These are phyloP conservation scores for Biscogniauxia marginata DNA, from an alignment of 2,329 filamentous ascomycete species.

Conservation along the genomic window DNA sequence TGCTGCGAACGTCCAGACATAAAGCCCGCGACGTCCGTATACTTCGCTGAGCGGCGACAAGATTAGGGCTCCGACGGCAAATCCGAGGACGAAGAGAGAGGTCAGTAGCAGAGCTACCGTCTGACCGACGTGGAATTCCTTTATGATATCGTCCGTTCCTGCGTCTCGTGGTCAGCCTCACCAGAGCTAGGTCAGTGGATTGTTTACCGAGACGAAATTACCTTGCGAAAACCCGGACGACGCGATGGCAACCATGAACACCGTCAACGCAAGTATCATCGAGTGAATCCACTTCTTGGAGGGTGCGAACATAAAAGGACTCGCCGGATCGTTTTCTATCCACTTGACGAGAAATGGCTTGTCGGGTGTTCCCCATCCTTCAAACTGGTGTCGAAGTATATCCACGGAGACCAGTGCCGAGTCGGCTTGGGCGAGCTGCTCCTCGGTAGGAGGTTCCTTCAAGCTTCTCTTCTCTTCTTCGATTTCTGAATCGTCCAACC, in stretches of 20 bases:
- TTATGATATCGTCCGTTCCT: conserved; percentile 37
- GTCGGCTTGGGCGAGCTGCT: conserved; percentile 16
- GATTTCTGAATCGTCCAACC: conserved; percentile 14
- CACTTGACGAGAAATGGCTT: conserved; percentile 46
- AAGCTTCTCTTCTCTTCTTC: conserved; percentile 13
- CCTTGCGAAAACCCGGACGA: conserved; percentile 37
- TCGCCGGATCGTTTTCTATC: conserved; percentile 45
- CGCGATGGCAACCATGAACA: conserved; percentile 42
- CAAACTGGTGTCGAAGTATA: conserved; percentile 38
- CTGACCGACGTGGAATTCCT: conserved; percentile 37
- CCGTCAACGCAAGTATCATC: conserved; percentile 39
- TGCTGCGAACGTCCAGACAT: conserved; percentile 7
- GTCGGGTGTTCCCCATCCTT: conserved; percentile 41
- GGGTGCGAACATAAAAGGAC: conserved; percentile 39
- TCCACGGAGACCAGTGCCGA: conserved; percentile 16
- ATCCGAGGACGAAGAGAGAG: conserved; percentile 30
- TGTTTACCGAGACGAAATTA: conserved; percentile 12
- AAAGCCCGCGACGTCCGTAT: conserved; percentile 26
- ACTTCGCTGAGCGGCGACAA: conserved; percentile 34
- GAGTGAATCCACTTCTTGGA: conserved; percentile 41
- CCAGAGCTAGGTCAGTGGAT: conserved; percentile 10
- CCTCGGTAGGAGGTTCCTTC: conserved; percentile 14
- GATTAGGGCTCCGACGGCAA: conserved; percentile 29
- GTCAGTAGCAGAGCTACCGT: conserved; percentile 38
- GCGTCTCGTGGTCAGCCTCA: not conserved